A percentile compares a stretch with the other conserved stretches of the same genome.
Conservation (phyloP, 345 rosid genomes). For the Linum tenue region DNA sequence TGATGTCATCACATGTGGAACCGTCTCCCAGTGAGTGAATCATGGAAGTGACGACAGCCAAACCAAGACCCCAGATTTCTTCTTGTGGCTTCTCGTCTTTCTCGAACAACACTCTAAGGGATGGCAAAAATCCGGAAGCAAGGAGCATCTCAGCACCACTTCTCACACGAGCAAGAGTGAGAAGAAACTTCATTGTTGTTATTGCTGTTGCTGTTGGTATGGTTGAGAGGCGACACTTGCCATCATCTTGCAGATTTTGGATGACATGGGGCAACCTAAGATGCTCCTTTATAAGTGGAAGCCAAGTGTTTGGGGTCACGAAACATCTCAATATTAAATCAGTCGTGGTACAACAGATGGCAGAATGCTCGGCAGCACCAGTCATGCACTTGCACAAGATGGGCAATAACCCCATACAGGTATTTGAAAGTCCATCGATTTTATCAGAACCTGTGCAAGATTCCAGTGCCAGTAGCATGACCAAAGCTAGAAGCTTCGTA, state of each 20-base stretch:
- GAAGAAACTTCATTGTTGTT: conserved; percentile 56
- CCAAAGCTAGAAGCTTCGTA: conserved; percentile 48
- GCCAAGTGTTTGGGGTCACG: conserved; percentile 75
- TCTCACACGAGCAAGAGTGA: conserved; percentile 68
- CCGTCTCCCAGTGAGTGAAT: conserved; percentile 58
- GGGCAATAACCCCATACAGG: conserved; percentile 58
- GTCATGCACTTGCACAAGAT: conserved; percentile 55
- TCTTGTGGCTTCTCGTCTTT: conserved; percentile 47
- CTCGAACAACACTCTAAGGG: conserved; percentile 56
- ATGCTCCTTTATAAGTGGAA: conserved; percentile 65
- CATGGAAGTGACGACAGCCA: conserved; percentile 74
- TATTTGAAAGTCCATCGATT: conserved; percentile 56
- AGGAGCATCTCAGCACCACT: conserved; percentile 86
- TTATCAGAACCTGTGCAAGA: conserved; percentile 23
- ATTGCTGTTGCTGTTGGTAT: conserved; percentile 32
- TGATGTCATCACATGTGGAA: conserved; percentile 33
- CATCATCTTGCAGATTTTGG: conserved; percentile 50
- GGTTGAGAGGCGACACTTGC: conserved; percentile 31
- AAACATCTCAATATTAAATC: conserved; percentile 52
- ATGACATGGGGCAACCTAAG: conserved; percentile 52
- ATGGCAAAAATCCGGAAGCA: conserved; percentile 52
- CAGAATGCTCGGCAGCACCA: conserved; percentile 34
- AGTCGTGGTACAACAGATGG: conserved; percentile 50
- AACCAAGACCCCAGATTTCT: conserved; percentile 67
- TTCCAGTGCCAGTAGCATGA: conserved; percentile 49